phyloP scores from a whole-genome alignment of 371 early-diverging fungal genomes.

The Mucor piriformis region DNA sequence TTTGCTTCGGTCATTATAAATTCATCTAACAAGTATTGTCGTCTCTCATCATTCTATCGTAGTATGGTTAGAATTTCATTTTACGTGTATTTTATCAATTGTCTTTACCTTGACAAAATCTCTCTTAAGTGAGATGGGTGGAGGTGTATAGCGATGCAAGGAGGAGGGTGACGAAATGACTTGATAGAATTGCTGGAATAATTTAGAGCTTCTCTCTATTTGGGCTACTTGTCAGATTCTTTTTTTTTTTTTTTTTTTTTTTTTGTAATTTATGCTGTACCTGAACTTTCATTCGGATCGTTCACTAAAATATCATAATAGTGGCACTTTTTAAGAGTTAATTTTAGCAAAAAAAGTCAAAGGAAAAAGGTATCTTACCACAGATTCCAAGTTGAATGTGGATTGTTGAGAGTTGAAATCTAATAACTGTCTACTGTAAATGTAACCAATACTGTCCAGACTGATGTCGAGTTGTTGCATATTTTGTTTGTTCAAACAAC shows the following conservation, averaged over 20 bases:
- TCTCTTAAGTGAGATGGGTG: conserved; percentile 13
- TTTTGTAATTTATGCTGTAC: conserved; percentile 1
- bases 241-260: not conserved
- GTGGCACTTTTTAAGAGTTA: conserved; percentile 14
- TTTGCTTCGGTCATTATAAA: conserved; percentile 29
- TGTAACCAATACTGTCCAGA: conserved; percentile 27
- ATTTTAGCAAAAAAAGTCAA: not conserved
- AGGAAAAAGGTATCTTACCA: conserved; percentile 7
- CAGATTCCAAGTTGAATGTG: conserved; percentile 3
- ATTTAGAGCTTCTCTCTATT: conserved; percentile 7
- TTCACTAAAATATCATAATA: conserved; percentile 26
- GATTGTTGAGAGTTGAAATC: conserved; percentile 5
- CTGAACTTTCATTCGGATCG: conserved; percentile 16
- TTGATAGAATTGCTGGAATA: conserved; percentile 15
- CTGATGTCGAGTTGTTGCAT: conserved; percentile 27
- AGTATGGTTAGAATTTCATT: too few relatives aligned
- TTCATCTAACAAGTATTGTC: conserved; percentile 19
- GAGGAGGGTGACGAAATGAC: conserved; percentile 15
- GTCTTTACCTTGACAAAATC: conserved; percentile 20
- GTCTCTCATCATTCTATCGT: conserved; percentile 17
- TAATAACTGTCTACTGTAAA: conserved; percentile 16
- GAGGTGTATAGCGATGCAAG: conserved; percentile 1
- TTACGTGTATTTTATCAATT: not conserved
- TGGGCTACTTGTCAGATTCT: not conserved
- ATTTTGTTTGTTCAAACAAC: not conserved